Conservation (phyloP, 306 rosid species). For the Corylus americana region DNA sequence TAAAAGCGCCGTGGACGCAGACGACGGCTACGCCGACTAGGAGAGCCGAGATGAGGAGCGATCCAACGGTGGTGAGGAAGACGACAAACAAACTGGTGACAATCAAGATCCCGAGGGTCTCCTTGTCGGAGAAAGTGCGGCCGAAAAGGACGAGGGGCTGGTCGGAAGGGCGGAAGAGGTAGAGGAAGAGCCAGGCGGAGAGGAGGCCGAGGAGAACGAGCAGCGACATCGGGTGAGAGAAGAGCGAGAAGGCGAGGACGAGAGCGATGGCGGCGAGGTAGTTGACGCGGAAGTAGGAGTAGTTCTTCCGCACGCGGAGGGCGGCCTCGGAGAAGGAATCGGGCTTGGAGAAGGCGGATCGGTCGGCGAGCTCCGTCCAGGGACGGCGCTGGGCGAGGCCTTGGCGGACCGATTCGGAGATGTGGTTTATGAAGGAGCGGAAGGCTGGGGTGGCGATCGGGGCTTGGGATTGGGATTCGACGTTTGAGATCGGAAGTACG, state of each 20-base stretch:
- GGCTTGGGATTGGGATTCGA: conserved; percentile 44
- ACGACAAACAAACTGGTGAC: conserved; percentile 56
- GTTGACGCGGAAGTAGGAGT: conserved; percentile 81
- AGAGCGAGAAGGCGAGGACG: conserved; percentile 64
- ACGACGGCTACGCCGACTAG: conserved; percentile 61
- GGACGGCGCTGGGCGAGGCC: conserved; percentile 89
- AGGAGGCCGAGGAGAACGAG: conserved; percentile 62
- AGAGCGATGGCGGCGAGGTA: conserved; percentile 54
- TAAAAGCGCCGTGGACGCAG: conserved; percentile 73
- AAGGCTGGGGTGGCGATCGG: conserved; percentile 58
- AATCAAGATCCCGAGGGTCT: conserved; percentile 55
- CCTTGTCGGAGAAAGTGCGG: conserved; percentile 71
- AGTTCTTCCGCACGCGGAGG: conserved; percentile 81
- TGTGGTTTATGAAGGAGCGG: conserved; percentile 55
- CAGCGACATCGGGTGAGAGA: conserved; percentile 71
- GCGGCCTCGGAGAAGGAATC: conserved; percentile 80
- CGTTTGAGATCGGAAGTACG: conserved; percentile 57
- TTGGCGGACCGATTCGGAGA: conserved; percentile 60
- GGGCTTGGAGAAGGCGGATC: conserved; percentile 73
- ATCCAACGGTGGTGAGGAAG: conserved; percentile 88
- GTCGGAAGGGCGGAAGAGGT: conserved; percentile 91
- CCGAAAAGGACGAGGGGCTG: conserved; percentile 85
- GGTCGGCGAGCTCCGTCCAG: conserved; percentile 74
- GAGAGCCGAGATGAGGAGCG: conserved; percentile 68
- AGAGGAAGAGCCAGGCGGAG: conserved; percentile 86